A percentile compares a stretch with the other conserved stretches of the same genome.
These are phyloP conservation scores for Hyphopichia wangnamkhiaoensis DNA, from an alignment of 1,139 yeast genomes.

Conservation along the genomic window DNA sequence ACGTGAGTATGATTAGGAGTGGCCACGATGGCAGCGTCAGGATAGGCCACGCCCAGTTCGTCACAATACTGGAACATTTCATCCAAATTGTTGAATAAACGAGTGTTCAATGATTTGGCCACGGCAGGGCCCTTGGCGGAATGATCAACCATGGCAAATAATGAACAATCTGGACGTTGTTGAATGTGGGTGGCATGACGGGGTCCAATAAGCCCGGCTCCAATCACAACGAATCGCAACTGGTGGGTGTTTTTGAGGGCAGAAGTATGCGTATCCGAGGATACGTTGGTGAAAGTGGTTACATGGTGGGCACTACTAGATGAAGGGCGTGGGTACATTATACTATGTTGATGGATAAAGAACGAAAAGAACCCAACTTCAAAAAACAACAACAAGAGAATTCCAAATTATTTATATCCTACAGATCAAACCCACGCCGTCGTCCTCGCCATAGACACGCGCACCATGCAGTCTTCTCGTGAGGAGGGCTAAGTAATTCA, in stretches of 20 bases:
- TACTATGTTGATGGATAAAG: too few relatives aligned
- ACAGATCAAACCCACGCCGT: too few relatives aligned
- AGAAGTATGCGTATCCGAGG: neutral
- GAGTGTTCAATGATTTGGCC: slow-evolving; percentile 29
- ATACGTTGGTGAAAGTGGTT: too few relatives aligned
- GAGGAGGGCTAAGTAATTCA: too few relatives aligned
- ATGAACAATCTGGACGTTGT: slow-evolving; percentile 24
- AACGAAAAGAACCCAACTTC: too few relatives aligned
- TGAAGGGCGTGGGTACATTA: neutral
- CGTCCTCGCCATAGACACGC: too few relatives aligned
- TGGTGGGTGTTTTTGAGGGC: neutral
- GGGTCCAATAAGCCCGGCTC: slow-evolving; percentile 47
- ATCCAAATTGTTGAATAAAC: slow-evolving; percentile 28
- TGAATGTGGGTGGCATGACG: slow-evolving; percentile 40
- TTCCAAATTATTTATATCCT: neutral
- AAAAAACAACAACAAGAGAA: too few relatives aligned
- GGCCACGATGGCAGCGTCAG: slow-evolving; percentile 45
- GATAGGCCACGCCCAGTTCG: slow-evolving; percentile 22
- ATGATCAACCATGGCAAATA: slow-evolving; percentile 42
- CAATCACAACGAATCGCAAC: slow-evolving; percentile 20
- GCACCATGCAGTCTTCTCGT: too few relatives aligned
- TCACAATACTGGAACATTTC: slow-evolving; percentile 31
- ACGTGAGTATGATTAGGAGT: slow-evolving; percentile 48
- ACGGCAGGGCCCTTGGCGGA: slow-evolving; percentile 39
- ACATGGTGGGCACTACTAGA: neutral